Base-by-base conservation (phyloP, 2,329 filamentous ascomycete species). In the Fusarium sp. region DNA sequence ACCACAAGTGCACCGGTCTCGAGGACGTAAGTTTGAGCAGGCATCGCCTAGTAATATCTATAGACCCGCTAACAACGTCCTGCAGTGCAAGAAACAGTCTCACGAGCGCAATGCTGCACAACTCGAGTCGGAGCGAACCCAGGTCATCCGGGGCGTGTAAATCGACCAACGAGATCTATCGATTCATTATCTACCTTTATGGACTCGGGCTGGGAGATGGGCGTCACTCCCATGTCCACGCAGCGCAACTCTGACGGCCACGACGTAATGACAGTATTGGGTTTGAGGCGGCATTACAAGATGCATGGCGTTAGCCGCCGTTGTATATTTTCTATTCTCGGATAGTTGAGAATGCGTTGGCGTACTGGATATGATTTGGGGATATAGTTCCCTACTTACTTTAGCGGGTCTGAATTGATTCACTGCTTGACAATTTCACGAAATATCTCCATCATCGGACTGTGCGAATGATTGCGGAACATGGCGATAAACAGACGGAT, bases 21-120 rank as follows among this genome's bases (percentile, higher is more conserved):
- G 96, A 98, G 85, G 93, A 97, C 83, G 90, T 91, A 84, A 84
- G 90, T 79, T 40, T 39, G 15, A 45, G 18, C 36, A 26, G 36
- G n/a, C 34, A 17, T 26, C 33, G 13, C 46, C 31, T 36, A 46
- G 6, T n/a, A 15, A 10, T 31, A 14, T n/a, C 20, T 7, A 24
- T 18, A 42, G 33, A 44, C 34, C 36, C 26, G 48, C 52, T 60
- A 57, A 63, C 67, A 54, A 13, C 17, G 58, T 24, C 20, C 17
- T 61, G 31, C 77, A 91, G 89, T 98, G 95, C 87, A 97, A 98
- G 87, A 96, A 97, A 85, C 94, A 97, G 81, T 95, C 93, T 48
- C 94, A 97, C 82, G 94, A 97, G 80, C 90, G 94, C 72, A 99
- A 99, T 80, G 93, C 94, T 63, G 92, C 94, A 71, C 95, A 97